Evolutionary conservation across 2,329 filamentous ascomycete species (phyloP), one percentile per base, ranked within the genome.

Genomic region (Clonostachys sp.): DNA sequence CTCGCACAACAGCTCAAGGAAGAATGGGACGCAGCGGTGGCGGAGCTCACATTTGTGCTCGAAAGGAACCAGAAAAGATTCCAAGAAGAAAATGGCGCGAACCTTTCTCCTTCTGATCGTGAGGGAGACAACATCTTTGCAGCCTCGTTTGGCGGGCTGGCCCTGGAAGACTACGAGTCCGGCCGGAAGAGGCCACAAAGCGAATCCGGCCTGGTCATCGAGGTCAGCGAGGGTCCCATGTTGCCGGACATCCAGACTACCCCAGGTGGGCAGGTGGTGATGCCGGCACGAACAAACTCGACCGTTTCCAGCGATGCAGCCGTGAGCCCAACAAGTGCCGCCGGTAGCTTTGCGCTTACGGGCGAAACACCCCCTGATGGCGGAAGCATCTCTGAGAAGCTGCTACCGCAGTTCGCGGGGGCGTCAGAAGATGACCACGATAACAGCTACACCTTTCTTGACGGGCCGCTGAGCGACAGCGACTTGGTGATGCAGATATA

Each of bases 21-120:
- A 24, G 66, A 70, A 35, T 72, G 69, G 69, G 67, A 69, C 18
- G 55, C 60, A 16, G 61, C 63, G 2, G 59, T 62, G 7, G 55
- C 56, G 12, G 59, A 63, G 16, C 54, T 70, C 44, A 57, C 63
- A 33, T 58, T 55, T 17, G 58, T 71, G 41, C 53, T 70, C 16
- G 60, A 64, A 47, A 62, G 66, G 39, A 72, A 72, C 35, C 59
- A 59, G 36, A 53, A 55, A 12, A 48, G 60, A 2, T 56, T 58
- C 24, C 8, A 30, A 30, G 24, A 30, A 10, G 8, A 30, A 30
- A 30, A 30, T 9, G 24, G 9, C 24, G 55, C 61, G n/a, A 58
- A 57, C 9, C 13, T 33, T 24, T 47, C 44, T n/a, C 47, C 50
- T 12, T 39, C 45, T 10, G 49, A 50, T 13, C 45, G 47, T 7